Evolutionary conservation across 2,329 filamentous ascomycete genomes (phyloP), one percentile per base, ranked within the genome.

Genomic region (Fusarium neocosmosporiellum): DNA sequence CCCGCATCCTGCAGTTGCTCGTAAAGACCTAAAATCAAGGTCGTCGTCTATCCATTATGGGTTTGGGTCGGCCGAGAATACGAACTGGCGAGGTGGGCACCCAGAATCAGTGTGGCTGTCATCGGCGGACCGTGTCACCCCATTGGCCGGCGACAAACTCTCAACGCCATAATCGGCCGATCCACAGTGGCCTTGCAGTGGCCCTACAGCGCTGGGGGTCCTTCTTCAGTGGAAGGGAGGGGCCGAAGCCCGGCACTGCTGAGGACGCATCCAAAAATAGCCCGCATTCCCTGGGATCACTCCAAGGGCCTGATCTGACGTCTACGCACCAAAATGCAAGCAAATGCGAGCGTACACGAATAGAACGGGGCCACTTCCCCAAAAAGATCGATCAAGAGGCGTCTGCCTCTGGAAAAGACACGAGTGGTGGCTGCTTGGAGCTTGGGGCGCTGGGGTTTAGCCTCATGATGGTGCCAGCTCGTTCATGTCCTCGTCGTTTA

Each of bases 1-100:
- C 41, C 39, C 41, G 22, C 37, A 58, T n/a, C 62, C 22, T 64
- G 62, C 62, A 64, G 53, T 58, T 46, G 18, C 70, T 73, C 71
- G 61, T 66, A 66, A 57, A 63, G n/a, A n/a, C 41, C 22, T 27
- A 29, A 50, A 64, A 71, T 59, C 41, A 63, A 70, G 37, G 65
- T 29, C 59, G 63, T 67, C 34, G 43, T 67, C 63, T 67, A 41
- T 58, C 61, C 58, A 20, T 53, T 37, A 59, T 59, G 68, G 71
- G 63, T 48, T 75, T 69, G 46, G 66, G 64, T 73, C 65, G 59
- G 58, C 60, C 59, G 53, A 66, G 67, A 77, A 77, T 77, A 77
- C 75, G 75, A 77, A 77, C 74, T 77, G 64, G 33, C 63, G 67
- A 72, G 75, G 75, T 74, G 75, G 75, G 74, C 74, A 69, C 72